Base-by-base conservation (phyloP, 495 filamentous ascomycete species). In the Xylaria acuta region DNA sequence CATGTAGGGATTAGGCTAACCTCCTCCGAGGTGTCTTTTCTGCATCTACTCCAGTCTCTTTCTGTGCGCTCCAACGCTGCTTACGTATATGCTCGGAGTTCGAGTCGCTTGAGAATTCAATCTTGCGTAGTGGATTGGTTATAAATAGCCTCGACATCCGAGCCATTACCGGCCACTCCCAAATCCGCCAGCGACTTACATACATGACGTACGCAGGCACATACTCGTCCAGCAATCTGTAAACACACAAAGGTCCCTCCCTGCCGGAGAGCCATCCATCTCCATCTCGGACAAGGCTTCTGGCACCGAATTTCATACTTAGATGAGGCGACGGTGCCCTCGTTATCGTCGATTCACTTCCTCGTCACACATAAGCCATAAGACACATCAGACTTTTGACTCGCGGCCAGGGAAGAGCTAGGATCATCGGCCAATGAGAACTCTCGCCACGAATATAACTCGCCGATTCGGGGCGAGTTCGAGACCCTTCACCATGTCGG, bases 401-500 rank as follows among this genome's bases (percentile, higher is more conserved):
- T 51, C 18, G 25, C 32, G 20, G 27, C 22, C n/a, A 25, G 30
- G 9, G 16, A 32, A 25, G 3, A 49, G 34, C 7, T 12, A 38
- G 27, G 30, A 25, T 54, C 34, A 38, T 41, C 64, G 14, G 49
- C 36, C 49, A 25, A 67, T 67, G 49, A 67, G 34, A 38, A 41
- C 45, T 25, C 11, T 38, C 30, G 64, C n/a, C 64, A n/a, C 32
- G 16, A 45, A 30, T 6, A 22, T 45, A 22, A 45, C 64, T 5
- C 38, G 64, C 64, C 45, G 49, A 22, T 56, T 56, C 36, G 32
- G 32, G 47, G 43, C 60, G 12, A 56, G 36, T 12, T 47, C 65
- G 5, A 70, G 56, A 54, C 67, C 54, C 65, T 14, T 74, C 32
- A 72, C 73, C 7, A 79, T 75, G 76, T 67, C 74, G 22, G 25